These are phyloP conservation scores for Phaeosphaeria sp. DNA, from an alignment of 2,329 filamentous ascomycete species.

Conservation along the genomic window DNA sequence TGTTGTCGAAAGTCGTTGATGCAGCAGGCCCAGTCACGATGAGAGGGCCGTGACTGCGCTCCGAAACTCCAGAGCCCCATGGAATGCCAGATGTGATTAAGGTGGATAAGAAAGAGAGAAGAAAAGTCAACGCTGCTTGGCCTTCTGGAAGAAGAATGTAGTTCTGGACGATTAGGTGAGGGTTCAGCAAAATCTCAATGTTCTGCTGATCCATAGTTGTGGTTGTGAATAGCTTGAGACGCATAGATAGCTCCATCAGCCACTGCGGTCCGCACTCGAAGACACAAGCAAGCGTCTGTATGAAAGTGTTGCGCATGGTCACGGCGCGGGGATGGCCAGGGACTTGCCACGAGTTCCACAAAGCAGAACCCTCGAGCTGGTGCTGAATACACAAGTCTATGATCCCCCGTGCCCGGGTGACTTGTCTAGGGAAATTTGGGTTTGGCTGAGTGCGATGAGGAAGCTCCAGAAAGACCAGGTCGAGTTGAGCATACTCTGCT, in stretches of 20 bases:
- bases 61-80: slow-evolving; percentile 38
- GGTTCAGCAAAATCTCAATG: slow-evolving; percentile 35
- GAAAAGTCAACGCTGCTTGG: slow-evolving; percentile 19
- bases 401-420: slow-evolving; percentile 42
- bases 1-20: slow-evolving; percentile 1
- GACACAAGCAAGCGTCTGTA: slow-evolving; percentile 50
- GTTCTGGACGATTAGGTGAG: slow-evolving; percentile 45
- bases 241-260: slow-evolving; percentile 44
- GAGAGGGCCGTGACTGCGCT: slow-evolving; percentile 40
- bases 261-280: slow-evolving; percentile 50
- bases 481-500: slow-evolving; percentile 49
- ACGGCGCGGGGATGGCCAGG: slow-evolving; percentile 43
- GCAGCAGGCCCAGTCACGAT: slow-evolving; percentile 27
- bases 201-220: slow-evolving; percentile 19
- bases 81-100: slow-evolving; percentile 41
- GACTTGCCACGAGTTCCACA: slow-evolving; percentile 37
- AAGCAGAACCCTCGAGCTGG: slow-evolving; percentile 24
- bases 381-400: slow-evolving; percentile 43
- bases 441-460: slow-evolving; percentile 37
- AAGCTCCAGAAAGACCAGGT: slow-evolving; percentile 49
- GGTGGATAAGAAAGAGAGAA: slow-evolving; percentile 26
- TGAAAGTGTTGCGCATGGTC: slow-evolving; percentile 50
- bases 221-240: slow-evolving; percentile 24
- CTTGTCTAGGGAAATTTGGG: slow-evolving; percentile 30
- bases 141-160: slow-evolving; percentile 40